These are phyloP conservation scores for Cryptococcus sp. DNA, from an alignment of 1,284 basidiomycete species.

Conservation along the genomic window DNA sequence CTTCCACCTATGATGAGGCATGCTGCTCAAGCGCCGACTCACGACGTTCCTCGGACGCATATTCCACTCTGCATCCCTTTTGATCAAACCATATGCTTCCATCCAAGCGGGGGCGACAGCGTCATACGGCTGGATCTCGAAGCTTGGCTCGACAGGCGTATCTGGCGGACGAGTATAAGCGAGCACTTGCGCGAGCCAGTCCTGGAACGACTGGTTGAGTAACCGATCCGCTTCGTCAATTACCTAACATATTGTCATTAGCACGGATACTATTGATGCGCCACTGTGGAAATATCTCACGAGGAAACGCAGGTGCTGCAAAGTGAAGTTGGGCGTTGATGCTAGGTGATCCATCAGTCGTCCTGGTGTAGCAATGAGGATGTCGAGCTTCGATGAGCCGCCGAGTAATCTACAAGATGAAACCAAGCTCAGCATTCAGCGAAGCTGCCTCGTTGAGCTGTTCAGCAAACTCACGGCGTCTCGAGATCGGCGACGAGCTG, in stretches of 20 bases:
- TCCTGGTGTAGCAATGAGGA: constrained; percentile 94
- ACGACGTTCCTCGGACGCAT: constrained; percentile 10
- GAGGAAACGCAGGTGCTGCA: constrained; percentile 91
- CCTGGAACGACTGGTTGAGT: constrained; percentile 91
- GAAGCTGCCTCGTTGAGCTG: not conserved
- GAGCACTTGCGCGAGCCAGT: constrained; percentile 84
- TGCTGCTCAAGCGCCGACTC: not conserved
- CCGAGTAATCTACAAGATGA: constrained; percentile 41
- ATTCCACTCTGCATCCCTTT: constrained; percentile 26
- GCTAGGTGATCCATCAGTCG: constrained; percentile 90
- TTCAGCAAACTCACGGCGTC: constrained; percentile 24
- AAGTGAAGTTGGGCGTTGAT: constrained; percentile 82
- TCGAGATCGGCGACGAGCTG: constrained; percentile 41
- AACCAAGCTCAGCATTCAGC: constrained; percentile 1
- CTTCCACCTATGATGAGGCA: not conserved
- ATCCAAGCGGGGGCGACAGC: constrained; percentile 54
- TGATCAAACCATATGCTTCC: constrained; percentile 37
- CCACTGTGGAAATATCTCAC: constrained; percentile 53
- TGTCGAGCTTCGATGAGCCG: constrained; percentile 85
- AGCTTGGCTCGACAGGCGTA: constrained; percentile 8
- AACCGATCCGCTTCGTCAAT: constrained; percentile 98
- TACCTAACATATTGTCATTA: constrained; percentile 59
- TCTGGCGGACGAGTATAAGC: constrained; percentile 64
- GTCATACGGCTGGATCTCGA: constrained; percentile 48
- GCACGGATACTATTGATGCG: not conserved